Conservation (phyloP, 2,329 filamentous ascomycete genomes). For the Colletotrichum tofieldiae region DNA sequence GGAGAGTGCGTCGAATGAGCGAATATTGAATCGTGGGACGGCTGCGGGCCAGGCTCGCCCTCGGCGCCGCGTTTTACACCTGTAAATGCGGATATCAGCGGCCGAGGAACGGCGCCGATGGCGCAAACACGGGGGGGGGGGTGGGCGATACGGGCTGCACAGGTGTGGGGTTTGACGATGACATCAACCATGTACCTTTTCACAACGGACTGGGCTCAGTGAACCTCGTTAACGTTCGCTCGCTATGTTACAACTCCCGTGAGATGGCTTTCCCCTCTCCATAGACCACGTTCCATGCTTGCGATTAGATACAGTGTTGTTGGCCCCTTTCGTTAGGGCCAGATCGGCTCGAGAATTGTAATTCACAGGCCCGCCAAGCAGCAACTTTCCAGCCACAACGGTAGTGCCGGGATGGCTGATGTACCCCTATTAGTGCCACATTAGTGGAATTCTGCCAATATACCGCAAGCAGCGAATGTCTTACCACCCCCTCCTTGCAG, state of each 20-base stretch:
- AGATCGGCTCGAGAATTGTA: no score
- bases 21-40: conserved; percentile 1
- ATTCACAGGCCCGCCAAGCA: no score
- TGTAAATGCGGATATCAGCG: conserved; percentile 36
- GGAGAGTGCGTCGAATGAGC: background rate
- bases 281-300: background rate
- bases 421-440: no score
- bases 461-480: no score
- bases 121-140: background rate
- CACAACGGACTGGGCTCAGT: background rate
- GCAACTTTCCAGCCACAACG: no score
- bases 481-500: no score
- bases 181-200: conserved; percentile 20
- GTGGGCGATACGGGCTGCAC: conserved; percentile 3
- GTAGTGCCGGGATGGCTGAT: no score
- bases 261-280: background rate
- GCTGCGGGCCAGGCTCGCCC: background rate
- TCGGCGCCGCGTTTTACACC: conserved; percentile 18
- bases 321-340: background rate
- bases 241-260: background rate
- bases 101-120: conserved; percentile 30
- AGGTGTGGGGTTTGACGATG: conserved; percentile 20
- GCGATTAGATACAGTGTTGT: background rate
- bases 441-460: no score
- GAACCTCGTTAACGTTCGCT: background rate